These are phyloP conservation scores for Phaffomyces antillensis DNA, from an alignment of 805 yeast species.

Conservation along the genomic window DNA sequence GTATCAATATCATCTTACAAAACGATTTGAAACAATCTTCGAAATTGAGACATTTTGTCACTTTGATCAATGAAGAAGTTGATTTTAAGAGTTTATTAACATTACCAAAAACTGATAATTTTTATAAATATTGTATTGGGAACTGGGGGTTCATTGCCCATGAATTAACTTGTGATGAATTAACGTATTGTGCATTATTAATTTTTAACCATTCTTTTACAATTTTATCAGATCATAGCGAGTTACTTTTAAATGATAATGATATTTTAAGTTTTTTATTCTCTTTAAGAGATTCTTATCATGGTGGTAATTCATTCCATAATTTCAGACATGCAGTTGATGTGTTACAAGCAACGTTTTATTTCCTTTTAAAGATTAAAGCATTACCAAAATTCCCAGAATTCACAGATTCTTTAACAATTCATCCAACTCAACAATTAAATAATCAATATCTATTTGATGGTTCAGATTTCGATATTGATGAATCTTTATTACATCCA, in stretches of 20 bases:
- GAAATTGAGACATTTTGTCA: slow-evolving; percentile 14
- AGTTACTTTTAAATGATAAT: slow-evolving; percentile 28
- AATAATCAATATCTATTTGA: neutral
- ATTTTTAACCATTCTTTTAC: slow-evolving; percentile 43
- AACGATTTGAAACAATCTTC: slow-evolving; percentile 9
- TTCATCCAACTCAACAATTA: slow-evolving; percentile 14
- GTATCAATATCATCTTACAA: slow-evolving; percentile 20
- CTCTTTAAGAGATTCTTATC: slow-evolving; percentile 70
- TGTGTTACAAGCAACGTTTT: slow-evolving; percentile 85
- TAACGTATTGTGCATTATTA: slow-evolving; percentile 49
- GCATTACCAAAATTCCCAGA: slow-evolving; percentile 19
- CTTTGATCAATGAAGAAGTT: slow-evolving; percentile 23
- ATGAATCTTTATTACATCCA: slow-evolving; percentile 20
- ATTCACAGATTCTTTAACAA: slow-evolving; percentile 11
- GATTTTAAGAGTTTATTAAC: slow-evolving; percentile 21
- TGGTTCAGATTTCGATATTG: slow-evolving; percentile 4
- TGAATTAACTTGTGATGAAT: slow-evolving; percentile 55
- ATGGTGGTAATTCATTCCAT: slow-evolving; percentile 85
- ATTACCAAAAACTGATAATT: slow-evolving; percentile 20
- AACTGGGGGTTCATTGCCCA: slow-evolving; percentile 72
- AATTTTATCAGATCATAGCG: slow-evolving; percentile 12
- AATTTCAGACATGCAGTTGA: slow-evolving; percentile 95
- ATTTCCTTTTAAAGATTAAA: slow-evolving; percentile 35
- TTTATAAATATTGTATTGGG: slow-evolving; percentile 35
- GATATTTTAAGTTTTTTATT: slow-evolving; percentile 53